Percentiles rank a stretch among this genome's conserved stretches.
phyloP scores from a whole-genome alignment of 1,284 basidiomycete species.

The Cryptococcus sp. region DNA sequence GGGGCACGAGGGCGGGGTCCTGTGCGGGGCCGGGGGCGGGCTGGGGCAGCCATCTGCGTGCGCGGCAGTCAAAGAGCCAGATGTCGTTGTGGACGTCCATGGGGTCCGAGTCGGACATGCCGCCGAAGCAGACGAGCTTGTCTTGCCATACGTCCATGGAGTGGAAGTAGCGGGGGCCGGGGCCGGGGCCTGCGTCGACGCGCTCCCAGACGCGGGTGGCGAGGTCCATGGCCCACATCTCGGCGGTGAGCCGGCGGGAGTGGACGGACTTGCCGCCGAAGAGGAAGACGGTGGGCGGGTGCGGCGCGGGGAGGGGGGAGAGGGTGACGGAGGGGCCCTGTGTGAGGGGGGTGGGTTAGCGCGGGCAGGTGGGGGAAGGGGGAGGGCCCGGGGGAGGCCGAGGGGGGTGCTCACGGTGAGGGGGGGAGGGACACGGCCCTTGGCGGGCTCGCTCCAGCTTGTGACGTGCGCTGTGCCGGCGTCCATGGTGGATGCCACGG shows the following conservation, averaged over 20 bases:
- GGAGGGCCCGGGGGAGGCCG: no score
- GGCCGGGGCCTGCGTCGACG: constrained; percentile 55
- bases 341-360: not conserved
- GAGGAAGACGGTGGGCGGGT: constrained; percentile 42
- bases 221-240: constrained; percentile 82
- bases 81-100: constrained; percentile 76
- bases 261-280: constrained; percentile 82
- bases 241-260: constrained; percentile 78
- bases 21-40: constrained; percentile 20
- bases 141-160: constrained; percentile 85
- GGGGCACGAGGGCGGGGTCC: constrained; percentile 56
- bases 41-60: constrained; percentile 63
- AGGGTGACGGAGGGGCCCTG: constrained; percentile 45
- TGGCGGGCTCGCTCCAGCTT: constrained; percentile 74
- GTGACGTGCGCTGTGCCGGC: constrained; percentile 60
- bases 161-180: constrained; percentile 82
- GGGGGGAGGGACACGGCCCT: constrained; percentile 80
- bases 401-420: constrained; percentile 67
- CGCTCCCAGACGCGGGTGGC: constrained; percentile 72
- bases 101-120: constrained; percentile 67
- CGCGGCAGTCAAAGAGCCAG: constrained; percentile 72
- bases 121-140: constrained; percentile 84
- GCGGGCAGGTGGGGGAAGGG: constrained; percentile 2
- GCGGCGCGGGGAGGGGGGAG: constrained; percentile 34
- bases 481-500: constrained; percentile 25